Base-by-base conservation (phyloP, 2,329 filamentous ascomycete genomes). In the Fusarium graminum region DNA sequence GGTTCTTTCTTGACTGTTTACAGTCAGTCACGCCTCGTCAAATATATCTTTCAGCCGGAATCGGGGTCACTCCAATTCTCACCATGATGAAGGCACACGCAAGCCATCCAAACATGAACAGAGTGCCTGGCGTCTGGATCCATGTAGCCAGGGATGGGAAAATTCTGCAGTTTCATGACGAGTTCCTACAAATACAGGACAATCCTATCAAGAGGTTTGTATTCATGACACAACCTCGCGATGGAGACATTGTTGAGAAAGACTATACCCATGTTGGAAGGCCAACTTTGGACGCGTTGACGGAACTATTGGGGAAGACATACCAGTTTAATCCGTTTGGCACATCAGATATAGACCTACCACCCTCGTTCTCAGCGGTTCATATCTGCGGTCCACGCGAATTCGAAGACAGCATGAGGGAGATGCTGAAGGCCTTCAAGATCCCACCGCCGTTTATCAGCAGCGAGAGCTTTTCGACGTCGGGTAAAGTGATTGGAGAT, bases 1-100 rank as follows among this genome's bases (percentile, higher is more conserved):
- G 38, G 2, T 52, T 56, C 17, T 26, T 56, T 13, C n/a, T 56
- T 3, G 52, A 56, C 22, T 52, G 52, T 46, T 28, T 38, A 14
- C 46, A 56, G 10, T 29, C 46, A 11, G 28, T 56, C 8, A 34
- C 25, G 4, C 52, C 45, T 19, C 52, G 46, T 12, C 52, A 56
- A 13, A 28, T 56, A 11, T 56, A 56, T 7, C 7, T 56, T 2
- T 56, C 52, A 9, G 52, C 52, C 28, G 52, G 52, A 3, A 52
- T 56, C 9, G 52, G 52, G 1, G 34, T 42, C 17, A 56, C 52
- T 4, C 52, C 52, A 4, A 52, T 56, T 19, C 38, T 56, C 13
- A 10, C 52, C 11, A 56, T 56, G 52, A 38, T 56, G 7, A 56
- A 56, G 12, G 52, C 46, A 2, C 52, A 56, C 17, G 38, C 46